Evolutionary conservation across 768 basidiomycete genomes (phyloP).

Genomic region (Termitomyces sp.): DNA sequence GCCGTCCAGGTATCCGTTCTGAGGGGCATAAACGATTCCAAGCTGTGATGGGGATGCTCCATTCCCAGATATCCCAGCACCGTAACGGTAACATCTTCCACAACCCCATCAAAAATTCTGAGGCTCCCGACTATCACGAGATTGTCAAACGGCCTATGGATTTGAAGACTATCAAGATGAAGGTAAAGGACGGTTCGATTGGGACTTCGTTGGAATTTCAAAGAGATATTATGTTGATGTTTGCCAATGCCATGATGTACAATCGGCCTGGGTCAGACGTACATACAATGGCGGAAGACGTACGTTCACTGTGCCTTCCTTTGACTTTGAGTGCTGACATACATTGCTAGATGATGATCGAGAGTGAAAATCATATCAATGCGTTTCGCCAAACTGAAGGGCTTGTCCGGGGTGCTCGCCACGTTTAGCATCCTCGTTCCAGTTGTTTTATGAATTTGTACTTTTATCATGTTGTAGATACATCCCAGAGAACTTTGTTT

Average conservation of each 20-base stretch:
- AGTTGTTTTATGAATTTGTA: neutral
- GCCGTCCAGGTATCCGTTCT: slow-evolving; percentile 30
- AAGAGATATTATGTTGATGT: slow-evolving; percentile 88
- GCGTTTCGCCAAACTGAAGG: slow-evolving; percentile 76
- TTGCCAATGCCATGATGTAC: slow-evolving; percentile 97
- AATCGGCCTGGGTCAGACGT: slow-evolving; percentile 84
- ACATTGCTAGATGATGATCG: slow-evolving; percentile 61
- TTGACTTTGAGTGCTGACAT: neutral
- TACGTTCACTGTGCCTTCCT: slow-evolving; percentile 30
- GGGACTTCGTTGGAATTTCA: slow-evolving; percentile 82
- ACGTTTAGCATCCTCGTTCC: slow-evolving; percentile 14
- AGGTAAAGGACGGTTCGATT: slow-evolving; percentile 79
- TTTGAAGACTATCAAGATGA: slow-evolving; percentile 86
- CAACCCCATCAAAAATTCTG: slow-evolving; percentile 81
- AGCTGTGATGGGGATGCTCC: slow-evolving; percentile 73
- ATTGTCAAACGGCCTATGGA: slow-evolving; percentile 96
- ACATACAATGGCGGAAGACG: slow-evolving; percentile 88
- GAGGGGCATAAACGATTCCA: slow-evolving; percentile 69
- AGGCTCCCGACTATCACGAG: slow-evolving; percentile 88
- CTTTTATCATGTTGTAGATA: neutral
- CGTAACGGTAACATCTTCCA: slow-evolving; percentile 88
- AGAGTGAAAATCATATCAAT: slow-evolving; percentile 61
- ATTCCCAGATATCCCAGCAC: slow-evolving; percentile 78
- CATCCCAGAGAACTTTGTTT: neutral
- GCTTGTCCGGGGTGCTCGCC: slow-evolving; percentile 40